Base-by-base conservation (phyloP, 768 basidiomycete genomes). In the Leccinum variicolor region DNA sequence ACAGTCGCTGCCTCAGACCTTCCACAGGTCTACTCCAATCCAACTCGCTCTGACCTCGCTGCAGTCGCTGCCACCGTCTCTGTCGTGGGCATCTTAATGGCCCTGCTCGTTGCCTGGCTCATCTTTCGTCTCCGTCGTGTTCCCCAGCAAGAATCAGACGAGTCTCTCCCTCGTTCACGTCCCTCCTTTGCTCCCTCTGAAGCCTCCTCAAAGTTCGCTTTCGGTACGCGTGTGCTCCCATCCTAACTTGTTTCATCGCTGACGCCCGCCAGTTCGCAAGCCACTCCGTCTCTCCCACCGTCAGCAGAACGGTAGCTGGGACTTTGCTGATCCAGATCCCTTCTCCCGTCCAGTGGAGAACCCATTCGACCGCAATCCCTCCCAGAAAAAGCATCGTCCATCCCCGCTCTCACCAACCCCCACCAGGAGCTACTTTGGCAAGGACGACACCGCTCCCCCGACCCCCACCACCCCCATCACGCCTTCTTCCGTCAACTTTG, bases 311-410 rank as follows among this genome's bases (percentile, higher is more conserved):
- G 31, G 48, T 25, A 65, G 66, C 61, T 71, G 70, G 70, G 71
- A 73, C 58, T 73, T 71, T 67, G 62, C 67, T 0, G 70, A 73
- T 39, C 60, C 65, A 3, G 71, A 71, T 56, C 66, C 70, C 1
- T 59, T 57, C 13, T 31, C 43, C 3, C 36, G 21, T 7, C 31
- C 47, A 2, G 55, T 57, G 48, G 65, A 61, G 39, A 29, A 13
- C 29, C 10, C 31, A 3, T 11, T 57, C 4, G 52, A 55, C n/a
- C n/a, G 26, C 10, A 7, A 39, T 0, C 52, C 29, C 45, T 51
- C 52, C 7, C 43, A 19, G 11, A 68, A 60, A 39, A 47, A 25
- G 23, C 57, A 52, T 41, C 60, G 62, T 43, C 68, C 63, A 0
- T 19, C 68, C 0, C 68, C 68, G 0, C 54, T 63, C 14, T 9